Evolutionary conservation across 805 yeast species (phyloP).

Genomic region (Metschnikowia lunata): DNA sequence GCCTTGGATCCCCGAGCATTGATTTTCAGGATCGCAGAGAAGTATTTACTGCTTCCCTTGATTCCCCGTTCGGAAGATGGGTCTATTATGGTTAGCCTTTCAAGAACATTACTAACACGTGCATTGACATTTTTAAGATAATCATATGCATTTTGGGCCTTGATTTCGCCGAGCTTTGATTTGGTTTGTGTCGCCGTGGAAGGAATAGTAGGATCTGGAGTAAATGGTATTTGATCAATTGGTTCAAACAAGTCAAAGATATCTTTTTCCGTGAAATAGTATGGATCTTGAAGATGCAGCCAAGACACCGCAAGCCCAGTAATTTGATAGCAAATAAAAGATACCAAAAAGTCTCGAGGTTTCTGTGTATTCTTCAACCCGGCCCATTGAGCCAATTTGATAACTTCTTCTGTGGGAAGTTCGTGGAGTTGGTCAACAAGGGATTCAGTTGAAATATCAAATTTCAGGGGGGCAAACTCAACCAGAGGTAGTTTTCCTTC

Average conservation of each 20-base stretch:
- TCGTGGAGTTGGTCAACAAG: background rate
- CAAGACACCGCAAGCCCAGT: constrained; percentile 5
- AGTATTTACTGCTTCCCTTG: constrained; percentile 28
- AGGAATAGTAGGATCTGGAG: constrained; percentile 1
- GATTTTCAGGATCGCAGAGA: constrained; percentile 15
- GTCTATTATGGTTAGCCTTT: constrained; percentile 13
- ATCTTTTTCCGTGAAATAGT: constrained; percentile 12
- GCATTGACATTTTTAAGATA: background rate
- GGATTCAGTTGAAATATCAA: constrained; percentile 1
- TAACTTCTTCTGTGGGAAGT: background rate
- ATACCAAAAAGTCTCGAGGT: constrained; percentile 1
- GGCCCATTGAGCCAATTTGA: background rate
- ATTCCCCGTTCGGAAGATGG: constrained; percentile 13
- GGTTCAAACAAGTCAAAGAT: constrained; percentile 12
- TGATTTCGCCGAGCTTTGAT: background rate
- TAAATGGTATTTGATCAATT: background rate
- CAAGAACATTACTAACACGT: constrained; percentile 3
- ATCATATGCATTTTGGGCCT: background rate
- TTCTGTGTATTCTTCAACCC: background rate
- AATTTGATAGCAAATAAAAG: background rate
- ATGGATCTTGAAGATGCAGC: background rate
- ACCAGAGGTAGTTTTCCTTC: constrained; percentile 3
- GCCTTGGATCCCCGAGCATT: constrained; percentile 10
- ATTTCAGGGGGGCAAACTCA: constrained; percentile 3
- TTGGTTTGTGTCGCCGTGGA: background rate